Evolutionary conservation across 2,329 filamentous ascomycete species (phyloP).

Genomic region (Aspergillus amoenus): DNA sequence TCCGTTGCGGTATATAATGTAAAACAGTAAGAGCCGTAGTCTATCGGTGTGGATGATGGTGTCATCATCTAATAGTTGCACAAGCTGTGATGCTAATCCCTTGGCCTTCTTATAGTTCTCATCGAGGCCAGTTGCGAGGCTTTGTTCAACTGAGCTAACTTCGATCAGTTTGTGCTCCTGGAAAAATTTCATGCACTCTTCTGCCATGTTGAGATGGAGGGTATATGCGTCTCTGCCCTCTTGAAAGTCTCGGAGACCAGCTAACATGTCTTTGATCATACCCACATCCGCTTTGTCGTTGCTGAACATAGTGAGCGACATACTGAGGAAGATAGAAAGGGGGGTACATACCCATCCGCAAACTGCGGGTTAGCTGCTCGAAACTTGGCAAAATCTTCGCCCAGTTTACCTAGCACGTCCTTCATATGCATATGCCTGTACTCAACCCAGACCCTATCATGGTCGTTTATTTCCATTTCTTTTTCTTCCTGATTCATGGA

Average conservation of each 20-base stretch:
- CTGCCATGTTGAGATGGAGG: conserved; percentile 91
- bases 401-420: conserved; percentile 90
- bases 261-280: conserved; percentile 95
- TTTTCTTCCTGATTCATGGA: conserved; percentile 71
- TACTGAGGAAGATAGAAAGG: neutral
- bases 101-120: conserved; percentile 91
- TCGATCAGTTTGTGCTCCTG: conserved; percentile 81
- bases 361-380: conserved; percentile 90
- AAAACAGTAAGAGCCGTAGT: conserved; percentile 80
- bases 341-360: conserved; percentile 61
- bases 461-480: conserved; percentile 86
- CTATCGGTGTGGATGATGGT: conserved; percentile 70
- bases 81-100: conserved; percentile 79
- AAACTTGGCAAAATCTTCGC: conserved; percentile 90
- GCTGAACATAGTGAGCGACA: conserved; percentile 31
- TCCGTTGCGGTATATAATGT: conserved; percentile 81
- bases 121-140: conserved; percentile 84
- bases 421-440: conserved; percentile 97
- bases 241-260: conserved; percentile 88
- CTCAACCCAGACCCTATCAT: conserved; percentile 92
- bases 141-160: conserved; percentile 85
- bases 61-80: conserved; percentile 84
- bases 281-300: conserved; percentile 74
- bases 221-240: conserved; percentile 95
- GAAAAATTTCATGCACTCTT: conserved; percentile 95